Conservation (phyloP, 306 rosid species). For the Vachellia pachyceras region DNA sequence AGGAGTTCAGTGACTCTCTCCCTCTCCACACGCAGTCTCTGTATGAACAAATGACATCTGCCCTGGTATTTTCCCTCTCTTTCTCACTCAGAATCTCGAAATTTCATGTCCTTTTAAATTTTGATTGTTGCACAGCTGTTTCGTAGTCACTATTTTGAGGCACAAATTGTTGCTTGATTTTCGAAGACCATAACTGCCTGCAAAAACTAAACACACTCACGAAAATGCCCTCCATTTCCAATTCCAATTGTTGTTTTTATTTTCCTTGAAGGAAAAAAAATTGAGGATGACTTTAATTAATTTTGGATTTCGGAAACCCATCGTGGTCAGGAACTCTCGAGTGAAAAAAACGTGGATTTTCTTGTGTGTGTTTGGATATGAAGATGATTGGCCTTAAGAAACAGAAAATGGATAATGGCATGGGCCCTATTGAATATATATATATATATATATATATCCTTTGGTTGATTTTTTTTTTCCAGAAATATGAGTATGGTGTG, state of each 20-base stretch:
- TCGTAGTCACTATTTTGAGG: constrained; percentile 43
- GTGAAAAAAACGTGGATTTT: constrained; percentile 42
- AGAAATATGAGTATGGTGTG: constrained; percentile 33
- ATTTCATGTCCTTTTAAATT: constrained; percentile 22
- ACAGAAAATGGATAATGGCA: background rate
- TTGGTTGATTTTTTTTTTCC: background rate
- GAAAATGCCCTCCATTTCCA: constrained; percentile 30
- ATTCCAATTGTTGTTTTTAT: background rate
- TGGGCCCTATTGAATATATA: constrained; percentile 6
- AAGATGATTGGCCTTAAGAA: background rate
- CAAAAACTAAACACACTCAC: constrained; percentile 46
- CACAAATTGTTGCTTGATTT: constrained; percentile 46
- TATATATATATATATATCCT: background rate
- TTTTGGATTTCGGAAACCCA: too few relatives aligned
- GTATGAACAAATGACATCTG: too few relatives aligned
- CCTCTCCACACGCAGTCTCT: background rate
- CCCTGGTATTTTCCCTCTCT: background rate
- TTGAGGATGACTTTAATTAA: too few relatives aligned
- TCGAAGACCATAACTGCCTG: constrained; percentile 44
- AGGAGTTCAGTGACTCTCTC: constrained; percentile 4
- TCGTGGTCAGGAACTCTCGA: too few relatives aligned
- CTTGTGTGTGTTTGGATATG: constrained; percentile 23
- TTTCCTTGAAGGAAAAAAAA: too few relatives aligned
- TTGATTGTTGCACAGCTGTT: constrained; percentile 35
- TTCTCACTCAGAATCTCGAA: background rate